Evolutionary conservation across 371 early-diverging fungal genomes (phyloP).

Genomic region (Basidiobolus meristosporus): DNA sequence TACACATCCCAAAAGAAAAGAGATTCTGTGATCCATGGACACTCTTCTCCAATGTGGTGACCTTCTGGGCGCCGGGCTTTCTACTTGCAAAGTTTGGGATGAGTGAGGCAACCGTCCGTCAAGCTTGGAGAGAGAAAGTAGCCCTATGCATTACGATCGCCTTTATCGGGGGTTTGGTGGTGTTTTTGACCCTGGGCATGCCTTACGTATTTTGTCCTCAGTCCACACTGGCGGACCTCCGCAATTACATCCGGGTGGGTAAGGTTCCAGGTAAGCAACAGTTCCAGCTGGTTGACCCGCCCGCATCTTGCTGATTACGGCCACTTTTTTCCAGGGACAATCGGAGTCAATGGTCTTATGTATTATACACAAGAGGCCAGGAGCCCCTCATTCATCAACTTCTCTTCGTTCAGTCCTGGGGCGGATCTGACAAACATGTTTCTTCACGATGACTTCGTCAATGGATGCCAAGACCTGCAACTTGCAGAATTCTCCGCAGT

Average conservation of each 20-base stretch:
- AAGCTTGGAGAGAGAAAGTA: conserved; percentile 87
- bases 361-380: too few relatives aligned
- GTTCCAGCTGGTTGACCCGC: neutral
- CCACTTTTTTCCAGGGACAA: neutral
- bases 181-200: conserved; percentile 38
- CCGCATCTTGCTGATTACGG: too few relatives aligned
- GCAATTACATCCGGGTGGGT: conserved; percentile 5
- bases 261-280: neutral
- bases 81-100: conserved; percentile 21
- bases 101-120: conserved; percentile 44
- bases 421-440: too few relatives aligned
- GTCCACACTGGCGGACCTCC: conserved; percentile 3
- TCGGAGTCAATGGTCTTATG: neutral
- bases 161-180: conserved; percentile 30
- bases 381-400: too few relatives aligned
- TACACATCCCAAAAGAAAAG: conserved; percentile 32
- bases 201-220: conserved; percentile 27
- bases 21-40: conserved; percentile 44
- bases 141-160: conserved; percentile 53
- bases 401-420: too few relatives aligned
- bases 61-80: conserved; percentile 56
- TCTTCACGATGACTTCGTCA: conserved; percentile 9
- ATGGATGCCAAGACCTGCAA: conserved; percentile 7
- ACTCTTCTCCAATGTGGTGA: conserved; percentile 46
- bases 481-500: conserved; percentile 3